These are phyloP conservation scores for Pulveroboletus ravenelii DNA, from an alignment of 768 basidiomycete species.

Conservation along the genomic window DNA sequence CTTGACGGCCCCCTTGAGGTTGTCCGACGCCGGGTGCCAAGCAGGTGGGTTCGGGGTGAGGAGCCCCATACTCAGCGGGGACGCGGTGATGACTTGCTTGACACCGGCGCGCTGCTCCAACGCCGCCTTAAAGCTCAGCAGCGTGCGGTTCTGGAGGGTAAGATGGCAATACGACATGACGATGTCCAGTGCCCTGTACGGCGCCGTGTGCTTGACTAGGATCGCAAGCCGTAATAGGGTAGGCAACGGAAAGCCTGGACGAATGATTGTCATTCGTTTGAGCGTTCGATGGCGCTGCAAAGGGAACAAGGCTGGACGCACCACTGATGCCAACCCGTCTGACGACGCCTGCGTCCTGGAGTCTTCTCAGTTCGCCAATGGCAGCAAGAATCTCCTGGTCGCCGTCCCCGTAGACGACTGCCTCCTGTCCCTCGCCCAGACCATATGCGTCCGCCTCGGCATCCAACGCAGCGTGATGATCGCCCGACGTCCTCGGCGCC, in stretches of 20 bases:
- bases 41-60: conserved; percentile 51
- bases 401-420: conserved; percentile 56
- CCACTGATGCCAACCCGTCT: conserved; percentile 78
- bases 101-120: conserved; percentile 63
- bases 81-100: conserved; percentile 66
- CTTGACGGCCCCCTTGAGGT: conserved; percentile 40
- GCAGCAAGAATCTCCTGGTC: conserved; percentile 72
- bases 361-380: conserved; percentile 54
- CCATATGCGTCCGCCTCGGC: conserved; percentile 61
- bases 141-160: conserved; percentile 65
- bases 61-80: conserved; percentile 82
- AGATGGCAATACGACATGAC: conserved; percentile 81
- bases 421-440: conserved; percentile 52
- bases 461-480: conserved; percentile 51
- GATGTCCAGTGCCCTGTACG: conserved; percentile 70
- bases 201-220: conserved; percentile 60
- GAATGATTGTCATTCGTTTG: not conserved
- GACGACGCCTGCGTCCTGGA: conserved; percentile 71
- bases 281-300: not conserved
- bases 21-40: conserved; percentile 76
- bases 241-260: conserved; percentile 71
- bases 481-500: conserved; percentile 46
- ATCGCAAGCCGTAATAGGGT: conserved; percentile 80
- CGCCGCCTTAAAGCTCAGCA: conserved; percentile 50
- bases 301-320: conserved; percentile 22